These are phyloP conservation scores for Claviceps humidiphila DNA, from an alignment of 2,329 filamentous ascomycete species.

Conservation along the genomic window DNA sequence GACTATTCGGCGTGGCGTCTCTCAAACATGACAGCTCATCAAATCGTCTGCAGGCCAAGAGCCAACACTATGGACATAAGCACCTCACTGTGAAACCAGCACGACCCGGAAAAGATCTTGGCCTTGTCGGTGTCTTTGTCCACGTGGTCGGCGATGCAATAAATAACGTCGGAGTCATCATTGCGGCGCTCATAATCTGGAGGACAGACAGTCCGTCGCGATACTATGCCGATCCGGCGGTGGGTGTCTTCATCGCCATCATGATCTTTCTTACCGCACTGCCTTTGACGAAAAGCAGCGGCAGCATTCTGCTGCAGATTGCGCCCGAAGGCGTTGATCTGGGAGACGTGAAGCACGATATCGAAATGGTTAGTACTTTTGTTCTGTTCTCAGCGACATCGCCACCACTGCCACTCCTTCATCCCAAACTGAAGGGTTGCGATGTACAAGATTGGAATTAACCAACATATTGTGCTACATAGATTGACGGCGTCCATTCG, in stretches of 20 bases:
- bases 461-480: neutral
- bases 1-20: neutral
- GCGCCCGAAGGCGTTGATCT: conserved; percentile 46
- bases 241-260: conserved; percentile 56
- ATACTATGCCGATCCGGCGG: conserved; percentile 60
- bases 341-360: conserved; percentile 52
- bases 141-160: conserved; percentile 61
- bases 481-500: conserved; percentile 53
- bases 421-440: too few species aligned
- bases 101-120: conserved; percentile 43
- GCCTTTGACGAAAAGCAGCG: conserved; percentile 48
- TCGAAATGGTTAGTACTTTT: conserved; percentile 42
- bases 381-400: too few species aligned
- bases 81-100: conserved; percentile 24
- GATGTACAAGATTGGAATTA: neutral
- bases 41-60: neutral
- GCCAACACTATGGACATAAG: conserved; percentile 34
- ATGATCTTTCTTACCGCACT: conserved; percentile 55
- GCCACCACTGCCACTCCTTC: neutral
- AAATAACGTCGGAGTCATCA: conserved; percentile 65
- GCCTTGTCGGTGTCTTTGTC: conserved; percentile 55
- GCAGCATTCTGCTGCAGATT: conserved; percentile 54
- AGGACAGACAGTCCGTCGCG: conserved; percentile 39
- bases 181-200: conserved; percentile 58
- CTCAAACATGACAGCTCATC: neutral